Evolutionary conservation across 2,329 filamentous ascomycete species (phyloP).

Genomic region (Erysiphe neolycopersici): DNA sequence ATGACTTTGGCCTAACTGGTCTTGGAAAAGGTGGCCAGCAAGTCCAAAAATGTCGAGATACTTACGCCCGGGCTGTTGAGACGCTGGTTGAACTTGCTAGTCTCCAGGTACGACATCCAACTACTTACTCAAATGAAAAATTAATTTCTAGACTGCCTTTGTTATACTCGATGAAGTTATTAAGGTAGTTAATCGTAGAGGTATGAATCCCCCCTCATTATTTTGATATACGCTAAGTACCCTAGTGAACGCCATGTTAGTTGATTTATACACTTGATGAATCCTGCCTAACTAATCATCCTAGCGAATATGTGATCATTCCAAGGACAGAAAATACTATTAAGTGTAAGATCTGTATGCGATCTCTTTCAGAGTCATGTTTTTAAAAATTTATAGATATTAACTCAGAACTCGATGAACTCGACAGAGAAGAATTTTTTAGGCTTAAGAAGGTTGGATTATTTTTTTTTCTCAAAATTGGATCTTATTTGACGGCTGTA

Average conservation of each 20-base stretch:
- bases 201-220: slow-evolving; percentile 18
- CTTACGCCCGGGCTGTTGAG: slow-evolving; percentile 85
- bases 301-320: slow-evolving; percentile 77
- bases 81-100: slow-evolving; percentile 86
- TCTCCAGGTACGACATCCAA: slow-evolving; percentile 32
- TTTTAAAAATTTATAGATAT: slow-evolving; percentile 34
- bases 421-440: slow-evolving; percentile 96
- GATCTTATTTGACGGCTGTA: slow-evolving; percentile 1
- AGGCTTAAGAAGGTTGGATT: slow-evolving; percentile 53
- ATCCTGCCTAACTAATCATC: slow-evolving; percentile 3
- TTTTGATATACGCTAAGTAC: background rate
- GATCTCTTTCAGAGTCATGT: background rate
- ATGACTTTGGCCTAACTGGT: slow-evolving; percentile 88
- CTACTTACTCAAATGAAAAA: background rate
- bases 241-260: slow-evolving; percentile 73
- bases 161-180: slow-evolving; percentile 97
- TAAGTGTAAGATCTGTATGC: slow-evolving; percentile 35
- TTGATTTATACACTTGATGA: slow-evolving; percentile 3
- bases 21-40: slow-evolving; percentile 94
- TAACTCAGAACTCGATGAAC: slow-evolving; percentile 91
- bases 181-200: slow-evolving; percentile 93
- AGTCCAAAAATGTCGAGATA: slow-evolving; percentile 82
- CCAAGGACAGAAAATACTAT: slow-evolving; percentile 98
- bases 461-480: background rate
- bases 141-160: slow-evolving; percentile 46